phyloP scores from a whole-genome alignment of 352 stramenopile genomes.

The Phytophthora boehmeriae region DNA sequence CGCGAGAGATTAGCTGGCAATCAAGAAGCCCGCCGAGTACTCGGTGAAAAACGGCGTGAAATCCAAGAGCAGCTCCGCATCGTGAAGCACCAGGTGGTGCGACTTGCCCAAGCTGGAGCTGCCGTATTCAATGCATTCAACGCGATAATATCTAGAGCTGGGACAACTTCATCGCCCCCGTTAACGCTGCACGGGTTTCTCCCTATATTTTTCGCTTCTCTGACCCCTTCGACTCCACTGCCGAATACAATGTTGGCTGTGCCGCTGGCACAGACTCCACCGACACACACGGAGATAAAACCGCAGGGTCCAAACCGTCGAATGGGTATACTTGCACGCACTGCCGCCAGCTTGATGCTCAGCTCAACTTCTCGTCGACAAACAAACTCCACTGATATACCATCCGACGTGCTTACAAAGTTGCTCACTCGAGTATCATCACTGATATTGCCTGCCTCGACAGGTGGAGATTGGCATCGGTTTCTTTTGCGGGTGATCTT shows the following conservation, averaged over 20 bases:
- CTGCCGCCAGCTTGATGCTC: constrained; percentile 5
- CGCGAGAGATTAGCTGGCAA: constrained; percentile 27
- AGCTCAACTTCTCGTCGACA: constrained; percentile 10
- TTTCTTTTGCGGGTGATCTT: constrained; percentile 34
- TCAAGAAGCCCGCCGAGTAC: constrained; percentile 30
- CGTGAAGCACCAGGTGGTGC: constrained; percentile 16
- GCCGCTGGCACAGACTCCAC: background rate
- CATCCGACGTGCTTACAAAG: constrained; percentile 15
- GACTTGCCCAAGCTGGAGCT: constrained; percentile 33
- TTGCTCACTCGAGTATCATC: constrained; percentile 23
- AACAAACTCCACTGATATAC: constrained; percentile 4
- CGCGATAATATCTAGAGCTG: background rate
- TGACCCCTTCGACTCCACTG: constrained; percentile 1
- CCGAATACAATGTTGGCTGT: background rate
- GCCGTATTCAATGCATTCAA: constrained; percentile 60
- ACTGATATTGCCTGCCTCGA: constrained; percentile 17
- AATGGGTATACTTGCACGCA: constrained; percentile 6
- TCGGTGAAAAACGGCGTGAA: constrained; percentile 17
- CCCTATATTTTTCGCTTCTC: constrained; percentile 33
- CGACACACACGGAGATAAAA: constrained; percentile 10
- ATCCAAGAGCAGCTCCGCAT: constrained; percentile 21
- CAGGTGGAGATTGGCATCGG: constrained; percentile 27
- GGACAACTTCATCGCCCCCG: constrained; percentile 13
- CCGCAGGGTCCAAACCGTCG: constrained; percentile 12
- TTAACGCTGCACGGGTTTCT: constrained; percentile 41